Conservation (phyloP, 352 stramenopile genomes). For the Elongisporangium undulatum region DNA sequence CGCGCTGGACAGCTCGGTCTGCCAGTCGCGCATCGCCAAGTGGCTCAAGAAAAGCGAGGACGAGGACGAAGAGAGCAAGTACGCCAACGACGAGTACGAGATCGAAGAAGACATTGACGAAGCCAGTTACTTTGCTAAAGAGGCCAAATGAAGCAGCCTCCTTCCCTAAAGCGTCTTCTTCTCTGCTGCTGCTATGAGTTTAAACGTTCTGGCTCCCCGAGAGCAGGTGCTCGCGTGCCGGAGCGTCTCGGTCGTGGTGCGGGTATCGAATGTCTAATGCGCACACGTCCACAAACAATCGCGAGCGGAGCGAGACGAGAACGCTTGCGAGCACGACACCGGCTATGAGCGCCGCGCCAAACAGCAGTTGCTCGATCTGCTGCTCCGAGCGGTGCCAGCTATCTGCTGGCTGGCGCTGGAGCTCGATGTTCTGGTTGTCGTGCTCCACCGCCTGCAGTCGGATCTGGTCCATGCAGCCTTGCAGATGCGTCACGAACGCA, state of each 20-base stretch:
- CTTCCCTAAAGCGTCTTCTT: neutral
- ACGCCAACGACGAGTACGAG: slow-evolving; percentile 48
- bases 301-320: slow-evolving; percentile 30
- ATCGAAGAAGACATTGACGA: slow-evolving; percentile 41
- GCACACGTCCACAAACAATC: slow-evolving; percentile 21
- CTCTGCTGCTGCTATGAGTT: slow-evolving; percentile 1
- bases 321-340: slow-evolving; percentile 27
- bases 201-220: slow-evolving; percentile 11
- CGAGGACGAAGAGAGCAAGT: slow-evolving; percentile 12
- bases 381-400: slow-evolving; percentile 18
- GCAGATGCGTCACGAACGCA: slow-evolving; percentile 30
- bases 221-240: slow-evolving; percentile 54
- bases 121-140: slow-evolving; percentile 8
- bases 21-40: slow-evolving; percentile 19
- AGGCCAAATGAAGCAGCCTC: slow-evolving; percentile 7
- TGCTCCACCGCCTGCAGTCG: slow-evolving; percentile 6
- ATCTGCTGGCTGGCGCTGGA: slow-evolving; percentile 5
- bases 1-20: slow-evolving; percentile 29
- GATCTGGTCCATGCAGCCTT: slow-evolving; percentile 33
- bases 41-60: slow-evolving; percentile 23
- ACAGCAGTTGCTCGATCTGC: slow-evolving; percentile 19
- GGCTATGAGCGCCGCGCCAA: slow-evolving; percentile 23
- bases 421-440: slow-evolving; percentile 6
- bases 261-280: neutral
- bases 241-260: slow-evolving; percentile 28